phyloP scores from a whole-genome alignment of 345 rosid genomes.

The Trapa incisa region DNA sequence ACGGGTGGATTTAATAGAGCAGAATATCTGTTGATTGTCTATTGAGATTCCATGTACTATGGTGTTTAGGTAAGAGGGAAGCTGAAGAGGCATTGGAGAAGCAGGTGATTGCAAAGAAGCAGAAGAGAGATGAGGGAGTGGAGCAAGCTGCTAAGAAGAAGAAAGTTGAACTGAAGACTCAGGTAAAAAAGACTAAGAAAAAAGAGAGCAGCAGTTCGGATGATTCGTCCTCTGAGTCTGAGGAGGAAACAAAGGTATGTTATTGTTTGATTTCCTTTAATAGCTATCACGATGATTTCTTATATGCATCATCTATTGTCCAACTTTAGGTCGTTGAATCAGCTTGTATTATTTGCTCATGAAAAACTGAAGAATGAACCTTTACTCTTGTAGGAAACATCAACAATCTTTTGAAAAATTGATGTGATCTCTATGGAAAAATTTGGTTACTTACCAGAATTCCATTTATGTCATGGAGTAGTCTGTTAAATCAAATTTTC shows the following conservation, averaged over 20 bases:
- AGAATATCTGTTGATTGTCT: background rate
- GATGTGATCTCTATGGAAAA: background rate
- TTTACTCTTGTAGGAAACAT: background rate
- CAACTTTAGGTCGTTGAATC: no score
- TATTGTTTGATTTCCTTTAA: background rate
- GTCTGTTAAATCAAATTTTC: background rate
- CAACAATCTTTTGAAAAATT: background rate
- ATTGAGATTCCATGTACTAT: background rate
- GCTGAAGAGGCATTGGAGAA: conserved; percentile 45
- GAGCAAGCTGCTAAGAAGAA: conserved; percentile 33
- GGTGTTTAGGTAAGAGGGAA: conserved; percentile 49
- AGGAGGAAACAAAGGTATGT: conserved; percentile 48
- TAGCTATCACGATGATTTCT: no score
- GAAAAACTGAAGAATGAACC: background rate
- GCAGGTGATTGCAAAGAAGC: conserved; percentile 48
- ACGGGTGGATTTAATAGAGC: background rate
- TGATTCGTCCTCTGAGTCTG: conserved; percentile 46
- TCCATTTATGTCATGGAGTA: background rate
- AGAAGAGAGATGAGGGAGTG: conserved; percentile 33
- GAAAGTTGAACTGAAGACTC: conserved; percentile 36
- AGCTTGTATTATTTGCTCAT: background rate
- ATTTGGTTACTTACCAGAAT: background rate
- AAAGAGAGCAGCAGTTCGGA: conserved; percentile 39
- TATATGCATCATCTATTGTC: background rate
- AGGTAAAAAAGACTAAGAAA: conserved; percentile 26